phyloP scores from a whole-genome alignment of 192 early-diverging fungal genomes.

The Coemansia sp. region DNA sequence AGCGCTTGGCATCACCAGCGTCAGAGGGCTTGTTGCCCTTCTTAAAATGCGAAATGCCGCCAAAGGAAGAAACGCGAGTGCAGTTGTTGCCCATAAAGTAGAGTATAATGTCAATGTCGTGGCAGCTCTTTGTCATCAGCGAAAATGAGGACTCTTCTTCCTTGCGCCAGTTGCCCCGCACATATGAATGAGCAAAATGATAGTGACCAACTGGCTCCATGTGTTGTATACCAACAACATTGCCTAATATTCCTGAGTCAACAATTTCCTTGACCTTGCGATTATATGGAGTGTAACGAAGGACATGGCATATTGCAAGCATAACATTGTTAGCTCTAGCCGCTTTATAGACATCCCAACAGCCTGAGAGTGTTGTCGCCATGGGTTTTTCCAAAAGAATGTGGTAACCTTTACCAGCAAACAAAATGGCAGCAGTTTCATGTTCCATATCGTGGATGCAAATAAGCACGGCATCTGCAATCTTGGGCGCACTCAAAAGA shows the following conservation, averaged over 20 bases:
- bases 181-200: constrained; percentile 67
- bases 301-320: constrained; percentile 54
- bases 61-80: constrained; percentile 56
- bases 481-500: constrained; percentile 39
- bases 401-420: constrained; percentile 57
- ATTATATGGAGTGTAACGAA: constrained; percentile 62
- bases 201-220: constrained; percentile 65
- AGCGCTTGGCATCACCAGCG: constrained; percentile 57
- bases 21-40: constrained; percentile 54
- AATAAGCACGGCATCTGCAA: constrained; percentile 54
- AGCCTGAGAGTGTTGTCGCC: constrained; percentile 54
- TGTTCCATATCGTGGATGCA: constrained; percentile 55
- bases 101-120: constrained; percentile 58
- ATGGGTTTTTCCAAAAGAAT: constrained; percentile 71
- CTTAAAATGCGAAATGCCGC: constrained; percentile 60
- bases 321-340: constrained; percentile 42
- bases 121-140: constrained; percentile 61
- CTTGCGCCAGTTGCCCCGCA: constrained; percentile 64
- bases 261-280: constrained; percentile 56
- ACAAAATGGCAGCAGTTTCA: constrained; percentile 48
- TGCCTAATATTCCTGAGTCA: constrained; percentile 54
- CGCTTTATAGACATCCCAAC: constrained; percentile 50
- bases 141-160: constrained; percentile 57
- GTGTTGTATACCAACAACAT: constrained; percentile 63
- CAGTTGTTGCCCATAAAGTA: constrained; percentile 36